Base-by-base conservation (phyloP, 768 basidiomycete genomes). In the Russula sp. region DNA sequence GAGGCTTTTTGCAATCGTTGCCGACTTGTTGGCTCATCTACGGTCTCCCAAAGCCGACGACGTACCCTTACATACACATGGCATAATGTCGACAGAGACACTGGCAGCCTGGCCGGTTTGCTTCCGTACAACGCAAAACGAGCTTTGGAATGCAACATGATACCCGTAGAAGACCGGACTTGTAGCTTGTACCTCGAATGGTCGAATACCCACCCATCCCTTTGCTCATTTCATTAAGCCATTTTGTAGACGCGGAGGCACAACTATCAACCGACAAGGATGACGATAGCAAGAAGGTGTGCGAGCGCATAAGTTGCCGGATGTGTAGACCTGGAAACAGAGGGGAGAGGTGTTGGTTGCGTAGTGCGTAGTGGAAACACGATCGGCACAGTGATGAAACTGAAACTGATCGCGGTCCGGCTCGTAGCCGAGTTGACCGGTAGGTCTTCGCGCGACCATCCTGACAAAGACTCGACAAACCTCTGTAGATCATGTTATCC, bases 21-120 rank as follows among this genome's bases (percentile, higher is more conserved):
- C 53, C 94, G 80, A 34, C 95, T 80, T 0, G 89, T 93, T 1
- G 93, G 93, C 70, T 94, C 93, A 32, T 94, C 92, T 2, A 92
- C 93, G 0, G 93, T 95, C 79, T 75, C 5, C 90, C 88, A 1
- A 93, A 79, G 54, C 88, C 84, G 48, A 89, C 72, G 32, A 94
- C 81, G 66, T 55, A 44, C 49, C 42, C 5, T 22, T 30, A 36
- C 34, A 38, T 92, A 86, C 0, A 88, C 85, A 44, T 95, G 80
- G 62, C 92, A 80, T 63, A 89, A 80, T 11, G 79, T 78, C 38
- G 77, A 76, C 2, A 91, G 92, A 14, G 89, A 87, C 30, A 40
- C 16, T 40, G 14, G 38, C 5, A 94, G 79, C 58, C 88, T 82
- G 5, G 94, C 77, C 36, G 92, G 91, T 71, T 89, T 85, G 80